A percentile compares a stretch with the other conserved stretches of the same genome.
Evolutionary conservation across 345 rosid species (phyloP).

Genomic region (Syzygium jambos): DNA sequence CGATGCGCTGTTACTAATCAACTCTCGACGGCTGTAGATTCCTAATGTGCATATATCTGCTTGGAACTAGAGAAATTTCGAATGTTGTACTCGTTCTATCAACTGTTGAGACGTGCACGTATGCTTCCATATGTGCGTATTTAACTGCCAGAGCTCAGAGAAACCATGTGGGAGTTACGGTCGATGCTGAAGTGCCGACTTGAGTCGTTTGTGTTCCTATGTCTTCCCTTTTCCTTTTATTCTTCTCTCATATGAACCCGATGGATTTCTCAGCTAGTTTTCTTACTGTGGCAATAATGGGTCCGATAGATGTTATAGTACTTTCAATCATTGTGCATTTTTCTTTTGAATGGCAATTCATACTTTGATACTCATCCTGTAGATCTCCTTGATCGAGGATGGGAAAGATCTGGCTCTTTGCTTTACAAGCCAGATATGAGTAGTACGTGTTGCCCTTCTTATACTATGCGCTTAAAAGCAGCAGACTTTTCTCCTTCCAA

Average conservation of each 20-base stretch:
- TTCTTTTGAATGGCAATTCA: background rate
- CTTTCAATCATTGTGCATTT: background rate
- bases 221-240: background rate
- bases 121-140: background rate
- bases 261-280: background rate
- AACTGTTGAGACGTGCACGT: background rate
- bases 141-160: background rate
- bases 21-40: background rate
- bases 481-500: constrained; percentile 66
- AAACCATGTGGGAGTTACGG: background rate
- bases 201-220: background rate
- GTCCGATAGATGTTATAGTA: background rate
- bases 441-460: constrained; percentile 91
- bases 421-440: constrained; percentile 94
- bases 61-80: background rate
- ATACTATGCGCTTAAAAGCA: constrained; percentile 83
- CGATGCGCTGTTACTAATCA: background rate
- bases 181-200: background rate
- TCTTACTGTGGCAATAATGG: background rate
- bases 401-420: constrained; percentile 85
- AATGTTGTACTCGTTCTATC: background rate
- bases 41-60: background rate
- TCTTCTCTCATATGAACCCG: background rate
- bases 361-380: background rate
- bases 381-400: constrained; percentile 95